Conservation (phyloP, 805 yeast genomes). For the Priceomyces medius region DNA sequence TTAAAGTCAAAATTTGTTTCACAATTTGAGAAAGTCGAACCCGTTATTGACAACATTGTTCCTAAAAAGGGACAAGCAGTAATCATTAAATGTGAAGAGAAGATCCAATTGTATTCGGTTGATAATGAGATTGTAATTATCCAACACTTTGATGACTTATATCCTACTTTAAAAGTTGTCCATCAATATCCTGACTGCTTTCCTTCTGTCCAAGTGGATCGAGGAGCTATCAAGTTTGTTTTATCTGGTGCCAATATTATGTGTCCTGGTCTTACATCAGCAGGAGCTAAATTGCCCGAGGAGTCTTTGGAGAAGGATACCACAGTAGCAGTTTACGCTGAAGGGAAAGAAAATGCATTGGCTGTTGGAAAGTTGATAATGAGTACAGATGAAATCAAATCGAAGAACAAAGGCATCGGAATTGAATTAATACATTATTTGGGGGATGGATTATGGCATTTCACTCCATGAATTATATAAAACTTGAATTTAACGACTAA, state of each 20-base stretch:
- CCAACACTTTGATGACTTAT: constrained; percentile 77
- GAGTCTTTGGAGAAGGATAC: constrained; percentile 63
- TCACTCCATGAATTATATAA: constrained; percentile 42
- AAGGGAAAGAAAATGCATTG: constrained; percentile 86
- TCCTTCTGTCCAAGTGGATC: constrained; percentile 85
- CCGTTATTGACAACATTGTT: constrained; percentile 72
- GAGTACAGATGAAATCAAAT: constrained; percentile 87
- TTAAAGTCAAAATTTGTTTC: constrained; percentile 69
- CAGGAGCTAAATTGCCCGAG: constrained; percentile 81
- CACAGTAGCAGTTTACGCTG: constrained; percentile 84
- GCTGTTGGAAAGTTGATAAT: constrained; percentile 86
- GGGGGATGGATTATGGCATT: constrained; percentile 87
- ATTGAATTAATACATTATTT: constrained; percentile 78
- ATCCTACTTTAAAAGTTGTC: constrained; percentile 72
- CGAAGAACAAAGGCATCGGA: constrained; percentile 83
- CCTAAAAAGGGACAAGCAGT: constrained; percentile 87
- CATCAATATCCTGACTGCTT: constrained; percentile 82
- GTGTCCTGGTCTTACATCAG: constrained; percentile 92
- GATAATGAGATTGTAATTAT: constrained; percentile 73
- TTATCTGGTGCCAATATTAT: constrained; percentile 94
- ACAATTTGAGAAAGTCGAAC: constrained; percentile 74
- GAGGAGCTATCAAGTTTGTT: constrained; percentile 95
- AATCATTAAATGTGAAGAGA: constrained; percentile 84
- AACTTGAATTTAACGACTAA: neutral
- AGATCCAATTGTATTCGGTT: constrained; percentile 71